Conservation (phyloP, 495 filamentous ascomycete species). For the Penicillium silybi region DNA sequence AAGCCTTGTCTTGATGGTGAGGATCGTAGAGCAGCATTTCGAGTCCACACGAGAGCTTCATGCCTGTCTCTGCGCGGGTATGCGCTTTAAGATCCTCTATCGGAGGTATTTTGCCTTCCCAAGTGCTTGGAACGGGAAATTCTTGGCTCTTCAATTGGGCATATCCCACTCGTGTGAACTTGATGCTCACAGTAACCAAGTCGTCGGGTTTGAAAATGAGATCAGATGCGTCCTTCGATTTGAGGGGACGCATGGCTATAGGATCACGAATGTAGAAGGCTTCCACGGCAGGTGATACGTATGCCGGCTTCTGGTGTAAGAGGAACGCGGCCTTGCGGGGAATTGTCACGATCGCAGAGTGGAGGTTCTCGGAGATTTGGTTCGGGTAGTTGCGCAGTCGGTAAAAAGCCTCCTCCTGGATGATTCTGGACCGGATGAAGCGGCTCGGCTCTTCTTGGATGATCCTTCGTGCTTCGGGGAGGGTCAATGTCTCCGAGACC, state of each 20-base stretch:
- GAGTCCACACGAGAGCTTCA: constrained; percentile 87
- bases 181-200: constrained; percentile 69
- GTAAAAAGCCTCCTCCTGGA: constrained; percentile 89
- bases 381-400: constrained; percentile 76
- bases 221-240: constrained; percentile 40
- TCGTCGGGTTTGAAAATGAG: constrained; percentile 70
- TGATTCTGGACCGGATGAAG: constrained; percentile 60
- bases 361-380: constrained; percentile 64
- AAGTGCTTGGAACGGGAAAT: constrained; percentile 65
- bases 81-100: constrained; percentile 36
- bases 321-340: constrained; percentile 82
- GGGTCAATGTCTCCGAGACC: constrained; percentile 48
- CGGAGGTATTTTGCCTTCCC: constrained; percentile 45
- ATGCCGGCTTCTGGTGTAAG: constrained; percentile 64
- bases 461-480: constrained; percentile 56
- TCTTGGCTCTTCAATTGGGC: constrained; percentile 88
- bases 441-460: constrained; percentile 48
- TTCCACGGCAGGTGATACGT: constrained; percentile 79
- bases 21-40: constrained; percentile 77
- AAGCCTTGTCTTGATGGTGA: constrained; percentile 58
- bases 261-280: constrained; percentile 93
- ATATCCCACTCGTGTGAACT: constrained; percentile 83
- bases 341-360: constrained; percentile 66
- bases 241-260: constrained; percentile 65
- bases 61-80: constrained; percentile 65